Conservation (phyloP, 202 grass and related monocot genomes). For the Elaeis oleifera region DNA sequence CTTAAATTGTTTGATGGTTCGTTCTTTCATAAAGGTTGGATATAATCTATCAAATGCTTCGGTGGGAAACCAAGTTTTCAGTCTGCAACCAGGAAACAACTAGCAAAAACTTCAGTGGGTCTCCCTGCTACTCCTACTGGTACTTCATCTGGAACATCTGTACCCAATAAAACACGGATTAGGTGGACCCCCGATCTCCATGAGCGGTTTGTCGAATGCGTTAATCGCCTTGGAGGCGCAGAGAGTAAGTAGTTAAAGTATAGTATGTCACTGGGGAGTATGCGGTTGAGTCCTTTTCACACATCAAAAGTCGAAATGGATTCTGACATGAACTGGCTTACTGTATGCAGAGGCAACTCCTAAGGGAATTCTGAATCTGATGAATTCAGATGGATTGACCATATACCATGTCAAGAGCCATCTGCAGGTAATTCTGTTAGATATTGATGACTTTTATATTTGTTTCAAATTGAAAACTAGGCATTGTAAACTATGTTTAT, state of each 20-base stretch:
- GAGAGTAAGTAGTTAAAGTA: slow-evolving; percentile 41
- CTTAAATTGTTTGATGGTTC: slow-evolving; percentile 2
- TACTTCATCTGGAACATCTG: not conserved
- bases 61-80: slow-evolving; percentile 26
- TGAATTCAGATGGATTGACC: slow-evolving; percentile 69
- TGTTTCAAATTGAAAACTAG: too few relatives aligned
- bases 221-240: slow-evolving; percentile 69
- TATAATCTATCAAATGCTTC: slow-evolving; percentile 16
- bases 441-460: not conserved
- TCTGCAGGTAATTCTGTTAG: slow-evolving; percentile 46
- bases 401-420: slow-evolving; percentile 98
- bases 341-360: slow-evolving; percentile 64
- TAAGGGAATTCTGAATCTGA: slow-evolving; percentile 83
- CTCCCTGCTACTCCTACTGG: slow-evolving; percentile 3
- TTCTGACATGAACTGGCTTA: not conserved
- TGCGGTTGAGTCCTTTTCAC: too few relatives aligned
- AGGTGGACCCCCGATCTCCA: slow-evolving; percentile 92
- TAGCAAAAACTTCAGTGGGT: slow-evolving; percentile 9
- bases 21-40: slow-evolving; percentile 26
- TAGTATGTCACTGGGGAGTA: not conserved
- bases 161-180: slow-evolving; percentile 63
- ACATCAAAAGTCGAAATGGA: too few relatives aligned
- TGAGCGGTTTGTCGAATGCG: slow-evolving; percentile 74
- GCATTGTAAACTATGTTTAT: not conserved
- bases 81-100: slow-evolving; percentile 23